These are phyloP conservation scores for Thermoascus crustaceus DNA, from an alignment of 2,329 filamentous ascomycete species.

Conservation along the genomic window DNA sequence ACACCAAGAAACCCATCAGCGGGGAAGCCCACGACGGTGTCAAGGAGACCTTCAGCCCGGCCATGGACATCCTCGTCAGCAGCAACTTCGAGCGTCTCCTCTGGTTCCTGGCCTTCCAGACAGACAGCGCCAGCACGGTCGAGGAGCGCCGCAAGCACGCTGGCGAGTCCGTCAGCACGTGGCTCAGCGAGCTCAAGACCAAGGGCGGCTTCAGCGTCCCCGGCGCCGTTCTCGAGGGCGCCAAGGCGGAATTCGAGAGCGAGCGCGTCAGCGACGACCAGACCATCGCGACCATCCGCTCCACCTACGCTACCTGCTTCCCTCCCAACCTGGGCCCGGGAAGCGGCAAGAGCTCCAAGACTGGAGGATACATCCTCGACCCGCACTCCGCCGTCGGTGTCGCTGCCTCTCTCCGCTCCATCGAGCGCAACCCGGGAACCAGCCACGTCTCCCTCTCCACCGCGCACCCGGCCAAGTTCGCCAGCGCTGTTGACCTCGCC, in stretches of 20 bases:
- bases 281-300: conserved; percentile 59
- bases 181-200: conserved; percentile 73
- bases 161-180: conserved; percentile 66
- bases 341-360: conserved; percentile 29
- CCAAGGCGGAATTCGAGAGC: conserved; percentile 69
- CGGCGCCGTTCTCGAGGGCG: conserved; percentile 60
- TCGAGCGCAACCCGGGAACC: conserved; percentile 44
- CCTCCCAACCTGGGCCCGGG: conserved; percentile 32
- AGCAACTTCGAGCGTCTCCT: conserved; percentile 95
- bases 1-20: conserved; percentile 68
- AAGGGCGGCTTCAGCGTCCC: conserved; percentile 78
- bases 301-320: conserved; percentile 49
- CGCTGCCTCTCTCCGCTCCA: conserved; percentile 63
- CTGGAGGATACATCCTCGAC: conserved; percentile 72
- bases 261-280: conserved; percentile 59
- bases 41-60: conserved; percentile 85
- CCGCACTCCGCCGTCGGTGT: conserved; percentile 88
- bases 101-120: conserved; percentile 81
- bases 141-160: conserved; percentile 42
- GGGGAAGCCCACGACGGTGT: conserved; percentile 55
- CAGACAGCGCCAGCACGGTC: conserved; percentile 37
- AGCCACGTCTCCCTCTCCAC: conserved; percentile 81
- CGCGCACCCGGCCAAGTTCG: conserved; percentile 93
- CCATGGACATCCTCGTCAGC: conserved; percentile 95
- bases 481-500: conserved; percentile 72